A percentile compares a stretch with the other conserved stretches of the same genome.
Conservation (phyloP, 352 stramenopile species). For the Globisporangium radiosum region DNA sequence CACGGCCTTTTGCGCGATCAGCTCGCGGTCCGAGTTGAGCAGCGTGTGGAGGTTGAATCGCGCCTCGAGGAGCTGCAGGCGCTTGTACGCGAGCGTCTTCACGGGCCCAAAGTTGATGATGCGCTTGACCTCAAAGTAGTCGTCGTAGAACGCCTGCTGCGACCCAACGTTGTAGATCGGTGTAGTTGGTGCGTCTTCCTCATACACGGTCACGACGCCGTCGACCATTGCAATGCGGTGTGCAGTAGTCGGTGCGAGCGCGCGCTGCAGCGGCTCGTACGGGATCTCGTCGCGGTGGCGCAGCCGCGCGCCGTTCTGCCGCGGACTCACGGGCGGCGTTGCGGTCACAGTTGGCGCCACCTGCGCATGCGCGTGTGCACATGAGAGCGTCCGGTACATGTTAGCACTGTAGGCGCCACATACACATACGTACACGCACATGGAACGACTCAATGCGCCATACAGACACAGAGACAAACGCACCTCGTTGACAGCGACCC, state of each 20-base stretch:
- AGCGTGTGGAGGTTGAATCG: conserved; percentile 96
- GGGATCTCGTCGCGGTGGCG: conserved; percentile 68
- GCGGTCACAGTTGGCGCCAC: conserved; percentile 5
- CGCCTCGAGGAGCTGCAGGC: conserved; percentile 85
- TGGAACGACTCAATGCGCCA: too few relatives aligned
- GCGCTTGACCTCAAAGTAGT: conserved; percentile 77
- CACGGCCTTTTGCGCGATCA: conserved; percentile 93
- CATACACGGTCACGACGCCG: conserved; percentile 51
- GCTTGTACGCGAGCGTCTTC: conserved; percentile 84
- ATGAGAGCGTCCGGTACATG: too few relatives aligned
- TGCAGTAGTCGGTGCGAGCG: conserved; percentile 33
- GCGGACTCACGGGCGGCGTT: conserved; percentile 25
- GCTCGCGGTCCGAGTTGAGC: conserved; percentile 94
- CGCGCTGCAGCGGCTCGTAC: conserved; percentile 50
- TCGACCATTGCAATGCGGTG: conserved; percentile 53
- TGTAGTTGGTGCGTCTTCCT: conserved; percentile 16
- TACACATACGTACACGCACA: too few relatives aligned
- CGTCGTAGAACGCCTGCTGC: conserved; percentile 62
- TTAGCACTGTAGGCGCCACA: too few relatives aligned
- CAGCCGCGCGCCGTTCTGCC: conserved; percentile 27
- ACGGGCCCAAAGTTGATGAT: conserved; percentile 85
- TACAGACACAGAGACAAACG: too few relatives aligned
- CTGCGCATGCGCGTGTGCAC: neutral
- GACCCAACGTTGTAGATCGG: conserved; percentile 34
- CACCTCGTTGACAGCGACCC: conserved; percentile 48